Percentiles rank a stretch among this genome's conserved stretches.
phyloP scores from a whole-genome alignment of 2,329 filamentous ascomycete genomes.

The Dactylellina cionopaga region DNA sequence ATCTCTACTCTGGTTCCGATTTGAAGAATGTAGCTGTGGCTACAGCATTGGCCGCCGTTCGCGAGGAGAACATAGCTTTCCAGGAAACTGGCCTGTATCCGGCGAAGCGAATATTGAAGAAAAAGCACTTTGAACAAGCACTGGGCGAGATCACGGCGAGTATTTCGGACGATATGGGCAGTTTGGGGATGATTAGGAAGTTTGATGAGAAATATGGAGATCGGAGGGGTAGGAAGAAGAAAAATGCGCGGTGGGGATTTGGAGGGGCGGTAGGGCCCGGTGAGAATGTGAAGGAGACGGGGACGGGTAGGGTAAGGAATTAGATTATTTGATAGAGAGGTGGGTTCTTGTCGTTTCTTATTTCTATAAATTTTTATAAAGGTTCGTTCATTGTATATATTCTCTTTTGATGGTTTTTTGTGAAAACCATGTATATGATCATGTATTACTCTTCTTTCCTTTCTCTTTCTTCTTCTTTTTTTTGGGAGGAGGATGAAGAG shows the following conservation, averaged over 20 bases:
- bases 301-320: conserved; percentile 55
- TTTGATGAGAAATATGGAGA: conserved; percentile 97
- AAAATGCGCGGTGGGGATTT: conserved; percentile 71
- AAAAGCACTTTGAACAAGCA: conserved; percentile 83
- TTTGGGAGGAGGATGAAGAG: no score
- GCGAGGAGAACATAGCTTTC: conserved; percentile 70
- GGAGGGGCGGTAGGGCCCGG: conserved; percentile 58
- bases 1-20: conserved; percentile 83
- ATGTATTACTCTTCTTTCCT: neutral
- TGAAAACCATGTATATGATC: neutral
- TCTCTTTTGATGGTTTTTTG: no score
- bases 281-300: conserved; percentile 50
- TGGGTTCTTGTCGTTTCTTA: neutral
- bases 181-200: conserved; percentile 84
- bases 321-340: conserved; percentile 4
- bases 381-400: no score
- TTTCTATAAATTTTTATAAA: no score
- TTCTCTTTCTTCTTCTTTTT: neutral
- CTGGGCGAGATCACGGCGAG: conserved; percentile 89
- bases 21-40: conserved; percentile 84
- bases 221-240: conserved; percentile 73
- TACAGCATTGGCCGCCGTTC: conserved; percentile 79
- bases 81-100: conserved; percentile 66
- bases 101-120: conserved; percentile 72
- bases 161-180: conserved; percentile 92